Base-by-base conservation (phyloP, 306 rosid genomes). In the Ziziphus jujuba region DNA sequence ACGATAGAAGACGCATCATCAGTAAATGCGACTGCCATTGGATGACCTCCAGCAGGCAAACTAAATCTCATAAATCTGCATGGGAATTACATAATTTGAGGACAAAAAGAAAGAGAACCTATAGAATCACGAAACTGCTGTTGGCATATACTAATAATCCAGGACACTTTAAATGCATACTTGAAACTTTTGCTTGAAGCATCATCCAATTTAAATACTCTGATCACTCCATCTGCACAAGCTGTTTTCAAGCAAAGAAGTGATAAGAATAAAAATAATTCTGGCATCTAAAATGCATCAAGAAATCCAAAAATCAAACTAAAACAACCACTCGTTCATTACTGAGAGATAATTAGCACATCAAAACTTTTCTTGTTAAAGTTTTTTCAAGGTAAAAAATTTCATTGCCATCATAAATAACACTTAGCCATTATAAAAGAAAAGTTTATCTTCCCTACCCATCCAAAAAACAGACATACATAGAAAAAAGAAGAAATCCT, bases 101-200 rank as follows among this genome's bases (percentile, higher is more conserved):
- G 7, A 65, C 11, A 47, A 52, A 59, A 56, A 47, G 53, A 74
- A 54, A 61, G 80, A 53, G 48, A 70, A 60, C 51, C 54, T 67
- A 49, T 52, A 55, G 34, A 65, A 72, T 73, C 61, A 31, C 24
- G 71, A 65, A 56, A 61, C 67, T 54, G 45, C 69, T 56, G 61
- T 60, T 36, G 44, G 44, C 24, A 59, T 56, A 50, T 66, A 56
- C 36, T 44, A 24, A 52, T 56, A 40, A 49, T 55, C 16, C 52
- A 72, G 66, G 74, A 43, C 61, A 70, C 65, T 56, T 31, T 51
- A 59, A 74, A 77, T 76, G 49, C 87, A 55, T 87, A 90, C 97
- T 84, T 95, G 95, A 90, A 95, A 82, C 99, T 95, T 91, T 88
- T 90, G 66, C 97, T 91, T 51, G 85, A 80, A 73, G 89, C 92